Percentiles rank a stretch among this genome's conserved stretches.
phyloP scores from a whole-genome alignment of 2,329 filamentous ascomycete species.

The Microsporum ferrugineum region DNA sequence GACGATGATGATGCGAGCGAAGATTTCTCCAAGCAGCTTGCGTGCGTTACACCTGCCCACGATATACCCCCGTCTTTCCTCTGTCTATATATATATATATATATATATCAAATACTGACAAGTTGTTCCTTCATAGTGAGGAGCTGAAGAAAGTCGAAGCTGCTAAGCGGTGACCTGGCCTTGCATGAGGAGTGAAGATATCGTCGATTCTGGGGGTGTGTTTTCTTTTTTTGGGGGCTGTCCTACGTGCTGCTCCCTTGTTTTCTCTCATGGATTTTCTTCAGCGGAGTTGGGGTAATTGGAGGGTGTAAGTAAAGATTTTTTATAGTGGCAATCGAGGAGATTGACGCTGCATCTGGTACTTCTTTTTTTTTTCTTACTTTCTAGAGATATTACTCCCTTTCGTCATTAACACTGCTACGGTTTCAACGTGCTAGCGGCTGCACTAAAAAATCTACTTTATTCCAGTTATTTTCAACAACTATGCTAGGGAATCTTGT shows the following conservation, averaged over 20 bases:
- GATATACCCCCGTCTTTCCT: not conserved
- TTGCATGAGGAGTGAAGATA: not conserved
- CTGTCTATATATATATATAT: not conserved
- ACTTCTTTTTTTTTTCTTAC: not conserved
- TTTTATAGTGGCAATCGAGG: not conserved
- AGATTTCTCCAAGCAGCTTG: slow-evolving; percentile 89
- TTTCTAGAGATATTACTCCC: not conserved
- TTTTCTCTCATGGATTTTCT: not conserved
- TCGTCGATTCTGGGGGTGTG: not conserved
- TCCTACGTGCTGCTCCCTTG: not conserved
- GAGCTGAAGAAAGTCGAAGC: slow-evolving; percentile 90
- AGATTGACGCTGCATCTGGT: not conserved
- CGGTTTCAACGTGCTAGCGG: not conserved
- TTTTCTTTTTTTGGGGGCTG: not conserved
- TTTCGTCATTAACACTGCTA: not conserved
- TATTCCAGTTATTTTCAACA: not conserved
- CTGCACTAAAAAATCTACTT: not conserved
- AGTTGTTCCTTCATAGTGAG: slow-evolving; percentile 38
- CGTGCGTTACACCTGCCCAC: slow-evolving; percentile 46
- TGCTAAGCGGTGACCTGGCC: slow-evolving; percentile 13
- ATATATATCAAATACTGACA: slow-evolving; percentile 1
- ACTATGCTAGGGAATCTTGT: too few relatives aligned
- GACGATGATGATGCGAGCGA: slow-evolving; percentile 96
- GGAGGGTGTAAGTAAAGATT: not conserved
- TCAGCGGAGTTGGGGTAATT: slow-evolving; percentile 2